These are phyloP conservation scores for Cyamopsis tetragonoloba DNA, from an alignment of 306 rosid species.

Conservation along the genomic window DNA sequence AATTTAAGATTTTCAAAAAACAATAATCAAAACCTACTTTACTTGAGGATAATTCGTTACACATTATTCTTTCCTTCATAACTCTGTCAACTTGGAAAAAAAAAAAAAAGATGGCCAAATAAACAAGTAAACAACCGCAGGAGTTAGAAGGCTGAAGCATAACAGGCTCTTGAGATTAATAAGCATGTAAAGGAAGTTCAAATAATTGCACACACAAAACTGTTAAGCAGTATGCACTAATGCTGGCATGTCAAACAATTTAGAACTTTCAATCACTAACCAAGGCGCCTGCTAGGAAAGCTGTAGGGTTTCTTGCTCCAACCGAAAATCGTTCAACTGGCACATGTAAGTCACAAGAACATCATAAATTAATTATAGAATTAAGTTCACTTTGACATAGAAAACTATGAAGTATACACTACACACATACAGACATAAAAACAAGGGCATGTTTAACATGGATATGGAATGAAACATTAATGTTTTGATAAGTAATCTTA, in stretches of 20 bases:
- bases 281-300: slow-evolving; percentile 60
- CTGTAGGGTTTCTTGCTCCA: slow-evolving; percentile 63
- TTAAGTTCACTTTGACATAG: neutral
- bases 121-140: too few relatives aligned
- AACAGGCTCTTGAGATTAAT: too few relatives aligned
- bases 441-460: neutral
- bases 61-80: too few relatives aligned
- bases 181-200: too few relatives aligned
- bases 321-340: slow-evolving; percentile 66
- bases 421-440: neutral
- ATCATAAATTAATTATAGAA: slow-evolving; percentile 17
- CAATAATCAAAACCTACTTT: too few relatives aligned
- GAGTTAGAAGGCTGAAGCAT: too few relatives aligned
- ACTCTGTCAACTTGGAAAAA: too few relatives aligned
- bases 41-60: too few relatives aligned
- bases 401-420: too few relatives aligned
- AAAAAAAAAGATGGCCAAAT: too few relatives aligned
- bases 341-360: slow-evolving; percentile 22
- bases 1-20: too few relatives aligned
- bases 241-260: neutral
- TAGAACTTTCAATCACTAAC: slow-evolving; percentile 43
- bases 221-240: neutral
- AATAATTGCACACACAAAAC: too few relatives aligned
- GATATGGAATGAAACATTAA: neutral
- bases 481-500: neutral